A percentile compares a stretch with the other conserved stretches of the same genome.
Conservation (phyloP, 352 stramenopile genomes). For the Phytophthora meadii region DNA sequence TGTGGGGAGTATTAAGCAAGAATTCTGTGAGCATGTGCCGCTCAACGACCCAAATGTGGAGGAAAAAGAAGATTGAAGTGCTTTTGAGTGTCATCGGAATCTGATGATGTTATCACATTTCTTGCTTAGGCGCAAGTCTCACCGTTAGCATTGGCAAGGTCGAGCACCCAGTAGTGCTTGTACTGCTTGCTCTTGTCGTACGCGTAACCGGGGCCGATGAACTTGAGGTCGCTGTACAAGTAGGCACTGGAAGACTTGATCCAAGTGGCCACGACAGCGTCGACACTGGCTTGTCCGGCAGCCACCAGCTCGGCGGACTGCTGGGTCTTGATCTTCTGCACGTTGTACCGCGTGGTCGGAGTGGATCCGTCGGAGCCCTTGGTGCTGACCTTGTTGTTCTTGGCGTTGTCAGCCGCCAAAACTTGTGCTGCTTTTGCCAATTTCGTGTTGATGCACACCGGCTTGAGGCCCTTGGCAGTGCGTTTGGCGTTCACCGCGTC, state of each 20-base stretch:
- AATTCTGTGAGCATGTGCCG: too few species aligned
- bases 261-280: constrained; percentile 46
- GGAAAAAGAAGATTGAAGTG: too few species aligned
- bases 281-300: constrained; percentile 39
- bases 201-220: constrained; percentile 37
- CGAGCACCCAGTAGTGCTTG: constrained; percentile 46
- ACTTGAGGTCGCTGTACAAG: constrained; percentile 39
- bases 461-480: constrained; percentile 31
- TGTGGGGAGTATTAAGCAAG: too few species aligned
- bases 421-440: constrained; percentile 32
- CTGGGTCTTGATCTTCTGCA: constrained; percentile 23
- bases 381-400: constrained; percentile 30
- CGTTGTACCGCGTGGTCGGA: constrained; percentile 18
- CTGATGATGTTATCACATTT: too few species aligned
- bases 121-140: constrained; percentile 21
- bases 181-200: constrained; percentile 40
- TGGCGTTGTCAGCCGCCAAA: constrained; percentile 26
- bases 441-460: constrained; percentile 54
- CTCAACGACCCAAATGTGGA: too few species aligned
- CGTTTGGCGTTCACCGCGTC: constrained; percentile 48
- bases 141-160: constrained; percentile 24
- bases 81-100: too few species aligned
- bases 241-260: constrained; percentile 40
- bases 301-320: constrained; percentile 41
- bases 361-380: constrained; percentile 38